phyloP scores from a whole-genome alignment of 2,329 filamentous ascomycete species.

The Teratosphaeria viscida region DNA sequence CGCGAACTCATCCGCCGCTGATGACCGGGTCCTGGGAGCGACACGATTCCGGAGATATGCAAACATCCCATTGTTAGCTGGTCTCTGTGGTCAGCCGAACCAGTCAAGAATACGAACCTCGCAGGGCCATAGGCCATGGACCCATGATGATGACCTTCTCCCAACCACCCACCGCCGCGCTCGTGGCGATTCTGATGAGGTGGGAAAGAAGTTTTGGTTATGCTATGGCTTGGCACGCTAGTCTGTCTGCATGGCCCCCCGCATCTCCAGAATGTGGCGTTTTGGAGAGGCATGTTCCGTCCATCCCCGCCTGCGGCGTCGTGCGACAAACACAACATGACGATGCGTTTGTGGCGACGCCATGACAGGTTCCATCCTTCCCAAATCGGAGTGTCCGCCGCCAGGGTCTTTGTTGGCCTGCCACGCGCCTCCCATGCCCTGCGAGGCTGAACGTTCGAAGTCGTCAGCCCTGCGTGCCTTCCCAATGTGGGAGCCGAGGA shows the following conservation, averaged over 20 bases:
- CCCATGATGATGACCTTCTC: not conserved
- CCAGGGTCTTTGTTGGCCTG: not conserved
- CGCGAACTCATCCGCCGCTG: no score
- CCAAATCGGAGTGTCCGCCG: not conserved
- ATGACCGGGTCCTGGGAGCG: no score
- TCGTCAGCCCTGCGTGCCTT: not conserved
- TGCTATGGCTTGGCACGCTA: not conserved
- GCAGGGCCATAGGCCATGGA: not conserved
- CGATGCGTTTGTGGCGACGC: not conserved
- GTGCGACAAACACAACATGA: not conserved
- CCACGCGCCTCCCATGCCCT: not conserved
- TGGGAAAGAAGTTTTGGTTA: not conserved
- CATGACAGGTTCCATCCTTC: not conserved
- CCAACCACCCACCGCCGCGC: not conserved
- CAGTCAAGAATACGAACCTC: no score
- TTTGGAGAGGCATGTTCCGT: not conserved
- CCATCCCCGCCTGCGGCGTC: not conserved
- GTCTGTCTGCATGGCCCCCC: not conserved
- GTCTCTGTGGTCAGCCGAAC: no score
- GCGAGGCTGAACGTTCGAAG: not conserved
- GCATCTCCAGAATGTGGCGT: not conserved
- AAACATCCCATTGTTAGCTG: no score
- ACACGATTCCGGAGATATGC: no score
- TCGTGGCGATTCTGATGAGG: not conserved
- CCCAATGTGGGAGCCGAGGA: not conserved